Percentiles rank a stretch among this genome's conserved stretches.
Conservation (phyloP, 1,284 basidiomycete species). For the Cryptococcus wingfieldii region DNA sequence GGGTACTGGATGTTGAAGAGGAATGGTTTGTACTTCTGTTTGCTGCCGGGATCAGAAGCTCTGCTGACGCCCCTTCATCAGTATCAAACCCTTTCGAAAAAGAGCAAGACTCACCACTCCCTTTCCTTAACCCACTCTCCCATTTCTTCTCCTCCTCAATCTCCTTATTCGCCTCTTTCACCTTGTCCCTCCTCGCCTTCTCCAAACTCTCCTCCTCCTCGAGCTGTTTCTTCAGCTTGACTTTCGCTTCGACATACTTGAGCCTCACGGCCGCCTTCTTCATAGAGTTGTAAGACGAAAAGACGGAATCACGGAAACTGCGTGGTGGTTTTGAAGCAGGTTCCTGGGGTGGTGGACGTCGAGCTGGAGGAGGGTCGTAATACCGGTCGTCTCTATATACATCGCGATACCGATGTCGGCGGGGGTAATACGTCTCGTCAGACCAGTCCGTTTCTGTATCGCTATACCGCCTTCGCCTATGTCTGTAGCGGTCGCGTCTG, state of each 20-base stretch:
- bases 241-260: conserved; percentile 32
- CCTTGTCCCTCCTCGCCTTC: conserved; percentile 17
- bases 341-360: neutral
- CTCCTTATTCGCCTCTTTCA: conserved; percentile 28
- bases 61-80: neutral
- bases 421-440: conserved; percentile 3
- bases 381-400: conserved; percentile 1
- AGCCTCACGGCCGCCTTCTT: conserved; percentile 32
- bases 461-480: conserved; percentile 23
- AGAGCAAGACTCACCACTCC: conserved; percentile 4
- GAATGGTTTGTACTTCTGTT: conserved; percentile 12
- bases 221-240: conserved; percentile 30
- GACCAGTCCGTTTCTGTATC: conserved; percentile 36
- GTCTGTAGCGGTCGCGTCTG: conserved; percentile 23
- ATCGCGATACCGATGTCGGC: neutral
- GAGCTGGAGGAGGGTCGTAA: neutral
- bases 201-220: conserved; percentile 29
- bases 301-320: conserved; percentile 35
- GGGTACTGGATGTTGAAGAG: neutral
- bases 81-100: neutral
- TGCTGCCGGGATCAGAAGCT: neutral
- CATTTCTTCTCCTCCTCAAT: conserved; percentile 13
- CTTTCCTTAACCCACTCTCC: conserved; percentile 1
- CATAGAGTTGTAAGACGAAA: conserved; percentile 34
- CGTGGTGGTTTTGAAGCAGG: neutral